Conservation (phyloP, 2,329 filamentous ascomycete species). For the Alternaria postmessia region DNA sequence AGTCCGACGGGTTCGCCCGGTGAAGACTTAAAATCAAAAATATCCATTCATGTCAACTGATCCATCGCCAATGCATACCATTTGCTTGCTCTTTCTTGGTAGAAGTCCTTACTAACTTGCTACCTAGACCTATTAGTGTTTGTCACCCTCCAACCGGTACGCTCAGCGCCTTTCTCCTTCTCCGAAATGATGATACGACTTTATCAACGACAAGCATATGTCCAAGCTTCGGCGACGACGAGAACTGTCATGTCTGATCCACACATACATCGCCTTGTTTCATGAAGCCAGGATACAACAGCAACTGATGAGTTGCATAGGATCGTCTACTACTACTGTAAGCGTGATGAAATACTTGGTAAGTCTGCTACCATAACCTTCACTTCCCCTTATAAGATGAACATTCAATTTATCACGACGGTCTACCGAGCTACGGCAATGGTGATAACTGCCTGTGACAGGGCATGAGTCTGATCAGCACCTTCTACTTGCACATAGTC, state of each 20-base stretch:
- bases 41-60: constrained; percentile 73
- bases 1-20: constrained; percentile 76
- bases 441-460: constrained; percentile 83
- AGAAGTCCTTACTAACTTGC: constrained; percentile 14
- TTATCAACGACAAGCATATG: constrained; percentile 94
- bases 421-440: constrained; percentile 84
- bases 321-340: background rate
- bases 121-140: constrained; percentile 11
- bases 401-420: constrained; percentile 74
- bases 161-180: constrained; percentile 16
- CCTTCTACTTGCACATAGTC: background rate
- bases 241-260: constrained; percentile 50
- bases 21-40: constrained; percentile 68
- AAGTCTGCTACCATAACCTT: background rate
- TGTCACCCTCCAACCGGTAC: constrained; percentile 29
- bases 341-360: background rate
- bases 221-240: constrained; percentile 75
- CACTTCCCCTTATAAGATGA: constrained; percentile 44
- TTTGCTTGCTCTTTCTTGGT: constrained; percentile 3
- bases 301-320: constrained; percentile 19
- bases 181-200: constrained; percentile 79
- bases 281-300: constrained; percentile 1
- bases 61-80: constrained; percentile 10
- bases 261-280: constrained; percentile 10
- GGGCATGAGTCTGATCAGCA: constrained; percentile 59